Evolutionary conservation across 805 yeast genomes (phyloP).

Genomic region (Metschnikowia similis): DNA sequence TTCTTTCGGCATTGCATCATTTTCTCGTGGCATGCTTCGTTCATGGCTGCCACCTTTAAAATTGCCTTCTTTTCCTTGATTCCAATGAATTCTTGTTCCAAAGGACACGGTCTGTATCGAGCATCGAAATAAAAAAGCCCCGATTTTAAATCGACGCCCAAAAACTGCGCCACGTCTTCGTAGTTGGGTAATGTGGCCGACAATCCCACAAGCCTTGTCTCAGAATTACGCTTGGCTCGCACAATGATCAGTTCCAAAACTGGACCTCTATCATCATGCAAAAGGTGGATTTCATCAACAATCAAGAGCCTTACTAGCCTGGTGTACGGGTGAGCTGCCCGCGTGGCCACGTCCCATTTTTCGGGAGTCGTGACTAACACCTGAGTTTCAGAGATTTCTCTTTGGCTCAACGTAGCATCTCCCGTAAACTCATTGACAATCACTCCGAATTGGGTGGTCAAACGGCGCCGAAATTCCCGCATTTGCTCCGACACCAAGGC

Average conservation of each 20-base stretch:
- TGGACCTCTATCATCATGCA: conserved; percentile 95
- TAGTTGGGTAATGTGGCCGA: conserved; percentile 94
- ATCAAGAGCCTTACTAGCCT: conserved; percentile 65
- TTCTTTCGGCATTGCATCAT: conserved; percentile 56
- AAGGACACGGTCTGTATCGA: conserved; percentile 85
- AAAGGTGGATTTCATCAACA: conserved; percentile 87
- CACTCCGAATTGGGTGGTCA: conserved; percentile 56
- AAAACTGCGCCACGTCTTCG: conserved; percentile 76
- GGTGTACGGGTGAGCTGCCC: conserved; percentile 67
- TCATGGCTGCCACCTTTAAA: conserved; percentile 75
- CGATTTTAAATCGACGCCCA: conserved; percentile 52
- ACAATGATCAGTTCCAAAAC: conserved; percentile 86
- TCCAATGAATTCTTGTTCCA: conserved; percentile 84
- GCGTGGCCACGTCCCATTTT: conserved; percentile 93
- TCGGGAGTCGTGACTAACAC: conserved; percentile 92
- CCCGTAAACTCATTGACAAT: conserved; percentile 87
- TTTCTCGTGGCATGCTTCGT: conserved; percentile 80
- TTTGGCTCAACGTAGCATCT: conserved; percentile 71
- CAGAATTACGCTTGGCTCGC: conserved; percentile 45
- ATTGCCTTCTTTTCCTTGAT: conserved; percentile 79
- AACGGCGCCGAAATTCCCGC: conserved; percentile 71
- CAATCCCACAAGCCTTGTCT: conserved; percentile 71
- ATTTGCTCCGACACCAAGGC: conserved; percentile 96
- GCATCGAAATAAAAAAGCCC: conserved; percentile 82
- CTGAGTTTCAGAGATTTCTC: conserved; percentile 75